Conservation (phyloP, 1,284 basidiomycete species). For the Austroboletus rostrupii region DNA sequence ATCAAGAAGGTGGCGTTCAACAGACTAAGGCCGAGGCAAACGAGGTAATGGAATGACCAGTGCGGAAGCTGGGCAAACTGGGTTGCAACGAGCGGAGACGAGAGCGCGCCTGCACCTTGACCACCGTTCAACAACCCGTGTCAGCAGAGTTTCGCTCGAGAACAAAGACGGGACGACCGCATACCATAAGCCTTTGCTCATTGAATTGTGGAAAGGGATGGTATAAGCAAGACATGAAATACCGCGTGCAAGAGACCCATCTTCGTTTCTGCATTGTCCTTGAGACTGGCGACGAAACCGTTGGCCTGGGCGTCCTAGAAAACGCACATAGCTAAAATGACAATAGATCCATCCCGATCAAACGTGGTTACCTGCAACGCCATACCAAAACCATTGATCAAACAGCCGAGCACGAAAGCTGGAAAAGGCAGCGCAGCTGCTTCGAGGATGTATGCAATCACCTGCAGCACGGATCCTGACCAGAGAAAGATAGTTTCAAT, state of each 20-base stretch:
- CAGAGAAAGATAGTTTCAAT: background rate
- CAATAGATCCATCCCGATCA: background rate
- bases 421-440: slow-evolving; percentile 61
- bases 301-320: slow-evolving; percentile 30
- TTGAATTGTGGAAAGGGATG: background rate
- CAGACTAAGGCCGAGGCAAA: slow-evolving; percentile 52
- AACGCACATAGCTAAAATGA: background rate
- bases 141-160: background rate
- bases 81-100: slow-evolving; percentile 59
- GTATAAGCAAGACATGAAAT: background rate
- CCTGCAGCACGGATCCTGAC: slow-evolving; percentile 33
- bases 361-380: slow-evolving; percentile 33
- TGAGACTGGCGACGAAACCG: slow-evolving; percentile 30
- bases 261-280: slow-evolving; percentile 27
- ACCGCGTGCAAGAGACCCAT: slow-evolving; percentile 31
- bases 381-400: slow-evolving; percentile 61
- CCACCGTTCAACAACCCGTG: background rate
- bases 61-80: slow-evolving; percentile 49
- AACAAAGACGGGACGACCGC: background rate
- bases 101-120: slow-evolving; percentile 55
- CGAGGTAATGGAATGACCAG: slow-evolving; percentile 67
- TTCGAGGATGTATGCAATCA: slow-evolving; percentile 50
- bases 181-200: slow-evolving; percentile 31
- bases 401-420: slow-evolving; percentile 52
- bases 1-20: slow-evolving; percentile 42